A percentile compares a stretch with the other conserved stretches of the same genome.
phyloP scores from a whole-genome alignment of 441 rosid species.

The Populus hybrid region DNA sequence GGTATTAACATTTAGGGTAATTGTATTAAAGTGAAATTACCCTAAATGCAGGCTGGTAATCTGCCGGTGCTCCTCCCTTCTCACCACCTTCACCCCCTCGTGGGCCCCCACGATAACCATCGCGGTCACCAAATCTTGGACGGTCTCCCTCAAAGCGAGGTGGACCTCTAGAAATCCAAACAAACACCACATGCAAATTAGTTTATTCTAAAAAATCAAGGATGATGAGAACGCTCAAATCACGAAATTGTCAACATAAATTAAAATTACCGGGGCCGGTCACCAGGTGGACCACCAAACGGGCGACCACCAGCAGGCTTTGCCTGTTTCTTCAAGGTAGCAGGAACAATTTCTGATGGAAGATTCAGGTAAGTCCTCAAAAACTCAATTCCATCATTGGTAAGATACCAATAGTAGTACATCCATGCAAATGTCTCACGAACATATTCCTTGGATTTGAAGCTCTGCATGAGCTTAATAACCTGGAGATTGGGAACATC shows the following conservation, averaged over 20 bases:
- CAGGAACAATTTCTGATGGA: constrained; percentile 86
- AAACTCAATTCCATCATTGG: constrained; percentile 79
- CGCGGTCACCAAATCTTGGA: constrained; percentile 84
- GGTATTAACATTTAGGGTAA: not conserved
- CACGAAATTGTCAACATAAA: not conserved
- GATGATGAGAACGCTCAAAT: not conserved
- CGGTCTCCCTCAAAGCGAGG: constrained; percentile 91
- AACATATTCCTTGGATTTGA: constrained; percentile 39
- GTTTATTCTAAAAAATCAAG: not conserved
- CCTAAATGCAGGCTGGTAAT: constrained; percentile 55
- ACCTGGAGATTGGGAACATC: too few relatives aligned
- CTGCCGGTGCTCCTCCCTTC: constrained; percentile 53
- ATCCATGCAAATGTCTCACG: constrained; percentile 61
- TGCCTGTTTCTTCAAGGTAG: constrained; percentile 80
- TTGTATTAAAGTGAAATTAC: constrained; percentile 31
- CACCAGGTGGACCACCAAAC: constrained; percentile 79
- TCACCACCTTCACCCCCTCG: constrained; percentile 91
- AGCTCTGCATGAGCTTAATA: too few relatives aligned
- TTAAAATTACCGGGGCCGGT: constrained; percentile 74
- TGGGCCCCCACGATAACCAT: constrained; percentile 87
- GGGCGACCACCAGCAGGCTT: constrained; percentile 69
- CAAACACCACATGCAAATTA: constrained; percentile 6
- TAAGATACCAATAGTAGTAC: constrained; percentile 43
- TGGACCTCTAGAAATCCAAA: constrained; percentile 49
- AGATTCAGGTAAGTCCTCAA: constrained; percentile 74